phyloP scores from a whole-genome alignment of 805 yeast genomes.

The Zygoascus flipseniorum region DNA sequence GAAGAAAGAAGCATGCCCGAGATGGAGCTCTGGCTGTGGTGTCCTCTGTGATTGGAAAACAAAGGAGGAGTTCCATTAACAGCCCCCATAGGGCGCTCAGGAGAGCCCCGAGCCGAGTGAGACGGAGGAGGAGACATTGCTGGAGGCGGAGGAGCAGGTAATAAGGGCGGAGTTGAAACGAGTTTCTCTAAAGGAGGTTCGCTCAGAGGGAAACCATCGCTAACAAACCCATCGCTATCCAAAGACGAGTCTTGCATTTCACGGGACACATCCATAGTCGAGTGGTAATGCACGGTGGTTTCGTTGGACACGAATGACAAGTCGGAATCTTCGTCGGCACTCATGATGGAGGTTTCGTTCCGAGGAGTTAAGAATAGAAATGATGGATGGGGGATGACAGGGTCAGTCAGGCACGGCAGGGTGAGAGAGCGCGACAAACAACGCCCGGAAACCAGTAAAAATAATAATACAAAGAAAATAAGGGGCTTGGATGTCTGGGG shows the following conservation, averaged over 20 bases:
- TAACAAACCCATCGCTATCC: neutral
- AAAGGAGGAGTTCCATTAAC: neutral
- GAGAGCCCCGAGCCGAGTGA: neutral
- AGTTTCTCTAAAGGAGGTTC: neutral
- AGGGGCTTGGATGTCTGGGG: too few relatives aligned
- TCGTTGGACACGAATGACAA: neutral
- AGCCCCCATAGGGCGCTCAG: neutral
- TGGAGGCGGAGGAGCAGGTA: neutral
- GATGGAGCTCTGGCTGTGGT: neutral
- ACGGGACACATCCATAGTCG: neutral
- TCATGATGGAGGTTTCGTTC: neutral
- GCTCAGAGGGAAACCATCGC: neutral
- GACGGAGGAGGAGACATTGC: neutral
- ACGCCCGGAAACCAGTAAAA: too few relatives aligned
- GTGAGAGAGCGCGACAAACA: neutral
- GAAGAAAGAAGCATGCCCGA: neutral
- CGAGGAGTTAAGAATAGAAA: neutral
- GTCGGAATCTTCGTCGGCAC: neutral
- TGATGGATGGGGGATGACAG: neutral
- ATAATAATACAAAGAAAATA: too few relatives aligned
- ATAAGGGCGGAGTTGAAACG: neutral
- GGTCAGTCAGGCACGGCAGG: neutral
- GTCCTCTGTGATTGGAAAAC: neutral
- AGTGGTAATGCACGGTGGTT: neutral
- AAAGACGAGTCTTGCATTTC: neutral